Base-by-base conservation (phyloP, 768 basidiomycete genomes). In the Leccinum rimulosum region DNA sequence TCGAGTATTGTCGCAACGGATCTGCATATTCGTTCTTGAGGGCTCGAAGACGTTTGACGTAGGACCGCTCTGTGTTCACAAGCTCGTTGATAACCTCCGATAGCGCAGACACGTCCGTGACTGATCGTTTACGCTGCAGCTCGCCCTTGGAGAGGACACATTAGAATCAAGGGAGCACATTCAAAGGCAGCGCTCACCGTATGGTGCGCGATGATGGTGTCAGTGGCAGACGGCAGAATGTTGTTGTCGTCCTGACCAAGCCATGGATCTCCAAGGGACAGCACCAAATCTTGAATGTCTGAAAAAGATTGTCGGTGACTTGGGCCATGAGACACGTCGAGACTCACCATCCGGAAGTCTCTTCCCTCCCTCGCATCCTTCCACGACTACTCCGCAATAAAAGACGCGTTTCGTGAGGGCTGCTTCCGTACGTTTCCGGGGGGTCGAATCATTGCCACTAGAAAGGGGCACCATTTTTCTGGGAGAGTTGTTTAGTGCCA, bases 21-120 rank as follows among this genome's bases (percentile, higher is more conserved):
- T 93, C 89, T 35, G 95, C 96, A 69, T 97, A 98, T 66, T 92
- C 87, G 49, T 81, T 75, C 74, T 95, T 95, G 68, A 98, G 83
- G 30, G 86, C 88, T 64, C 83, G 83, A 17, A 98, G 81, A 14
- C 93, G 85, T 63, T 82, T 85, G 61, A 97, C 87, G 71, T 98
- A 98, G 51, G 91, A 88, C 57, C 87, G 84, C 72, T 98, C 95
- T 12, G 94, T 98, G 36, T 84, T 81, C 15, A 97, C 84, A 17
- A 98, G 82, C 73, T 98, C 95, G 62, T 88, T 87, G 63, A 96
- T 81, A 57, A 91, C 83, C 51, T 91, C 87, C 31, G 80, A 74
- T 50, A 95, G 79, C 14, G 86, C 83, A 58, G 85, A 81, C 36
- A 84, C 72, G 67, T 90, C 82, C 17, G 89, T 84, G 51, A 83